Evolutionary conservation across 2,329 filamentous ascomycete species (phyloP), one percentile per base, ranked within the genome.

Genomic region (Colletotrichum orbiculare): DNA sequence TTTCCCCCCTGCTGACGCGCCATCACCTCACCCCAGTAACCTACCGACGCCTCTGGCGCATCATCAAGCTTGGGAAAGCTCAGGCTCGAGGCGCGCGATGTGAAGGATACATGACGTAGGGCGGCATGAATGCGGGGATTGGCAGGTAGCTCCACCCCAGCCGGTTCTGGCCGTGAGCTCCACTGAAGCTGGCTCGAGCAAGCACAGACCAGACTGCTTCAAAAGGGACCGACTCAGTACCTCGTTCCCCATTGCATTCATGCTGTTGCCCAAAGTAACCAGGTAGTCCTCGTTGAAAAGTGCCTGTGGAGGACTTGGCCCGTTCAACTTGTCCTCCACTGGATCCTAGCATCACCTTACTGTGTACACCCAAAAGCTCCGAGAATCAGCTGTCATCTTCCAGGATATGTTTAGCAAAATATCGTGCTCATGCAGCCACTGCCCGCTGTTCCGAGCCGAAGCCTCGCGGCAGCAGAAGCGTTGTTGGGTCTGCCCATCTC

Each of bases 21-120:
- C 25, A 25, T 25, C 3, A 25, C 34, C 54, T 60, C 61, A 42
- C 41, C 50, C 61, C 63, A 66, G 52, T 45, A 46, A 46, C 37
- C 15, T 48, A 25, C 39, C 13, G 42, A 59, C 57, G 46, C 46
- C 52, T 56, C 43, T 46, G 52, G 39, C 17, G 48, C 47, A 52
- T 25, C 42, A 42, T 62, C 46, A 42, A 62, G 63, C 63, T 62
- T 34, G 11, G 15, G 25, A 25, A 42, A 60, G 57, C 54, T 49
- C 47, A 60, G 47, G 53, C 35, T 53, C 12, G 45, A 11, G 46
- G 46, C 62, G 53, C 56, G 48, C 46, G 47, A 25, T 39, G 53
- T 66, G 63, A 66, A 56, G 66, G 63, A 71, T 72, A 70, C 67
- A 73, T 73, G 72, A 73, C 72, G 72, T 73, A 73, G 66, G 25